Evolutionary conservation across 164 flowering plant genomes (phyloP), one percentile per base, ranked within the genome.

Genomic region (Aristolochia fimbriata): DNA sequence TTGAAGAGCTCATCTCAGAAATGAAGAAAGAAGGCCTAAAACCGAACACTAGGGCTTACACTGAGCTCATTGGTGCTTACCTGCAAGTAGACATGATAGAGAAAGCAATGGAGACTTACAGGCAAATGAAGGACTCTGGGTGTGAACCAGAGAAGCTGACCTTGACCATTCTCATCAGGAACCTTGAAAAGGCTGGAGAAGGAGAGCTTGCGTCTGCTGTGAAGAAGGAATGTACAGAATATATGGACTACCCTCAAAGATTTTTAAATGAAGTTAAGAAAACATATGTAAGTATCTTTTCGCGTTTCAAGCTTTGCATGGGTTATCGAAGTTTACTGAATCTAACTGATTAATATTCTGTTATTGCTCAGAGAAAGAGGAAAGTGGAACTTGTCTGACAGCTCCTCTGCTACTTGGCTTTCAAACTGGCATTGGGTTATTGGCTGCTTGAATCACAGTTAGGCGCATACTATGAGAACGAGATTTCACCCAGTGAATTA

Each of bases 11-110:
- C 48, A 79, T 89, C 51, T 57, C 52, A 21, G 76, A 80, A 62
- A 48, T 89, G 20, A 61, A 51, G 70, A 71, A 73, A 41, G 84
- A 83, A 72, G 87, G 91, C 14, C 58, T 86, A 63, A 55, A 79
- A 66, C 87, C 91, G 33, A 77, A 84, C 58, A 80, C 86, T 41
- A 76, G 91, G 71, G 73, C 82, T 16, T 89, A 77, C 65, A 78
- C 83, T 16, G 93, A 86, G 76, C 73, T 86, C 82, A 83, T 89
- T 37, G 91, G 93, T 66, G 86, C 83, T 23, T 89, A 76, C 74
- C 47, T 84, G 51, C 73, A 68, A 67, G 82, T 72, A 55, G 84
- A 60, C 11, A 73, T 74, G 83, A 68, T 76, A 22, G 81, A 78
- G 21, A 84, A 84, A 64, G 93, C 91, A 47, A 82, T 86, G 83